A percentile compares a stretch with the other conserved stretches of the same genome.
phyloP scores from a whole-genome alignment of 2,329 filamentous ascomycete species.

The Neophaeococcomyces aloes region DNA sequence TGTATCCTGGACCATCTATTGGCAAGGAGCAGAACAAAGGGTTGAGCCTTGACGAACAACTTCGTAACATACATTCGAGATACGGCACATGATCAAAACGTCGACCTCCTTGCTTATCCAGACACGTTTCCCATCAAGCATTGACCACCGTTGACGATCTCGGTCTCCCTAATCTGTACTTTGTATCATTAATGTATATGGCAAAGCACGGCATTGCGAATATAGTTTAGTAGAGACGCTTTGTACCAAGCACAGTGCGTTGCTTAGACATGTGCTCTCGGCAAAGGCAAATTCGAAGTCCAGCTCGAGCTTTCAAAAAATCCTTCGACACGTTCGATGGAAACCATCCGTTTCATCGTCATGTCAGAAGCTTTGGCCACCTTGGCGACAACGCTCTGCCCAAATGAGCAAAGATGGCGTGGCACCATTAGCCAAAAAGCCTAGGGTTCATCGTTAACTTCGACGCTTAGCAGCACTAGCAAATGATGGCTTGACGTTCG shows the following conservation, averaged over 20 bases:
- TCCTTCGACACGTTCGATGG: slow-evolving; percentile 14
- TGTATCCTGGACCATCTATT: slow-evolving; percentile 22
- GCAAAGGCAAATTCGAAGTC: neutral
- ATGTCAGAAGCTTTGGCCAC: neutral
- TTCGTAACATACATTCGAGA: slow-evolving; percentile 50
- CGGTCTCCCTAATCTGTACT: no score
- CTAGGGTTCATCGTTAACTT: neutral
- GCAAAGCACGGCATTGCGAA: no score
- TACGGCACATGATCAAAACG: slow-evolving; percentile 1
- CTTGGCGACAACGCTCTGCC: neutral
- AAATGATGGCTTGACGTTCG: neutral
- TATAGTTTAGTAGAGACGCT: no score
- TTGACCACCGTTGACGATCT: no score
- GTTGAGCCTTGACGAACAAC: slow-evolving; percentile 78
- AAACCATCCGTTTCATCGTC: no score
- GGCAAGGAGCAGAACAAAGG: slow-evolving; percentile 16
- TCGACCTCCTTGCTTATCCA: neutral
- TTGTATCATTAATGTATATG: no score
- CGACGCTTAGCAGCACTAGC: no score
- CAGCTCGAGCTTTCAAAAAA: slow-evolving; percentile 18
- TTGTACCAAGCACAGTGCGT: no score
- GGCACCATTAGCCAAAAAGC: neutral
- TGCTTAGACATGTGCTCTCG: no score
- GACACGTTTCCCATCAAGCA: neutral
- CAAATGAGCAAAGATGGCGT: neutral